Percentiles rank a stretch among this genome's conserved stretches.
Conservation (phyloP, 768 basidiomycete species). For the Amanita rubescens region DNA sequence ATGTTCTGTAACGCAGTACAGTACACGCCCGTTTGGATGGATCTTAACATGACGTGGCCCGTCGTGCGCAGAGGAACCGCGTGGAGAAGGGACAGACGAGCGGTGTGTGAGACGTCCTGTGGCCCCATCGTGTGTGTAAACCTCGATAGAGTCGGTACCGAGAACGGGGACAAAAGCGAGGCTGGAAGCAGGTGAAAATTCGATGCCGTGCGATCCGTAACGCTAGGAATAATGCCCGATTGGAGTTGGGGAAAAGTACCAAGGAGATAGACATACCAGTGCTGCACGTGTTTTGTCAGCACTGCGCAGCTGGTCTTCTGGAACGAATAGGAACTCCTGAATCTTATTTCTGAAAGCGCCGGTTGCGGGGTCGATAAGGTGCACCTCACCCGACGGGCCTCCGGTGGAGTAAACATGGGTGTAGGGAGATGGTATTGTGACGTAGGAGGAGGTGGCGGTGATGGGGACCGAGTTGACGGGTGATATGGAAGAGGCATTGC, state of each 20-base stretch:
- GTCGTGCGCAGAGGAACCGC: constrained; percentile 29
- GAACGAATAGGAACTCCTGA: constrained; percentile 42
- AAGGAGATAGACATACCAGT: constrained; percentile 25
- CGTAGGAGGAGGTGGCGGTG: constrained; percentile 49
- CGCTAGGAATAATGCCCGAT: constrained; percentile 20
- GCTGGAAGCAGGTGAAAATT: constrained; percentile 29
- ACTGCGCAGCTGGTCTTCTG: constrained; percentile 29
- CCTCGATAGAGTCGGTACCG: constrained; percentile 40
- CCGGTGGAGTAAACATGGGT: constrained; percentile 42
- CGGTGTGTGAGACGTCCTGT: constrained; percentile 31
- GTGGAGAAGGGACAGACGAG: constrained; percentile 31
- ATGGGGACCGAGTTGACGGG: constrained; percentile 40
- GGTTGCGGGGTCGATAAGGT: constrained; percentile 26
- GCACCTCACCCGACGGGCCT: constrained; percentile 45
- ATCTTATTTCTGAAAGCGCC: constrained; percentile 36
- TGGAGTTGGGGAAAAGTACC: background rate
- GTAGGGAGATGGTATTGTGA: constrained; percentile 39
- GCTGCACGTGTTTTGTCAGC: constrained; percentile 47
- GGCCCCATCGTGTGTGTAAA: constrained; percentile 28
- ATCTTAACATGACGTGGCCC: constrained; percentile 47
- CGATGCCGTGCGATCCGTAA: constrained; percentile 46
- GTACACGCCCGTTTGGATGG: constrained; percentile 41
- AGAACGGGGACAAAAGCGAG: constrained; percentile 44
- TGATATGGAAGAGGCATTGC: background rate
- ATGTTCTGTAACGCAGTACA: constrained; percentile 49